These are phyloP conservation scores for Athelia psychrophila DNA, from an alignment of 1,284 basidiomycete species.

Conservation along the genomic window DNA sequence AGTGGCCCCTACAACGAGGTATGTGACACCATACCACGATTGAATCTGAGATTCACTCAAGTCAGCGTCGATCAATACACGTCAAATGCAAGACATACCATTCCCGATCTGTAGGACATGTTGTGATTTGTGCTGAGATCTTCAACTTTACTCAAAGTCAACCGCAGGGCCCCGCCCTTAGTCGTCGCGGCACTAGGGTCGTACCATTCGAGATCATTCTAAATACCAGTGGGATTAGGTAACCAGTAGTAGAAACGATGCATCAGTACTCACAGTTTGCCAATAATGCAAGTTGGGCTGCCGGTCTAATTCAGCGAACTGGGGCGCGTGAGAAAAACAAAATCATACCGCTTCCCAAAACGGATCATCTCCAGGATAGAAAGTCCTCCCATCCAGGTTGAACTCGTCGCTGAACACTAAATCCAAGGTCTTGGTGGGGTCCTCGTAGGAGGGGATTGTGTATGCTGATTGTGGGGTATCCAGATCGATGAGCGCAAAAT, in stretches of 20 bases:
- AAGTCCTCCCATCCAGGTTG: slow-evolving; percentile 75
- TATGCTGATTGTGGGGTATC: slow-evolving; percentile 69
- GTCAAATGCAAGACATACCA: slow-evolving; percentile 35
- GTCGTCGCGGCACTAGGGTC: slow-evolving; percentile 38
- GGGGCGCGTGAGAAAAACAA: background rate
- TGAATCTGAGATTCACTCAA: too few species aligned
- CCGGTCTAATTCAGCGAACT: background rate
- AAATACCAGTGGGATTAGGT: slow-evolving; percentile 14
- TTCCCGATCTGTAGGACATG: slow-evolving; percentile 48
- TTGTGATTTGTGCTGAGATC: slow-evolving; percentile 32
- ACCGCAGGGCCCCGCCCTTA: slow-evolving; percentile 45
- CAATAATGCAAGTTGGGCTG: slow-evolving; percentile 30
- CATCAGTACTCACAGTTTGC: slow-evolving; percentile 20
- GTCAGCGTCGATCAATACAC: too few species aligned
- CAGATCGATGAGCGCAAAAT: slow-evolving; percentile 72
- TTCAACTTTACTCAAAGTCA: slow-evolving; percentile 42
- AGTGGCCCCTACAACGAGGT: background rate
- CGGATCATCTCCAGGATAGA: slow-evolving; percentile 66
- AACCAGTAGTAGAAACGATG: background rate
- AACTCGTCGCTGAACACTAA: slow-evolving; percentile 93
- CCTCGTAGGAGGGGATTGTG: slow-evolving; percentile 55
- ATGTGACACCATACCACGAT: background rate
- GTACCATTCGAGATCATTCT: slow-evolving; percentile 64
- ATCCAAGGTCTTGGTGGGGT: slow-evolving; percentile 50
- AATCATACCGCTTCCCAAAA: slow-evolving; percentile 57